phyloP scores from a whole-genome alignment of 2,329 filamentous ascomycete species.

The Ophiocordyceps polyrhachis-furcata region DNA sequence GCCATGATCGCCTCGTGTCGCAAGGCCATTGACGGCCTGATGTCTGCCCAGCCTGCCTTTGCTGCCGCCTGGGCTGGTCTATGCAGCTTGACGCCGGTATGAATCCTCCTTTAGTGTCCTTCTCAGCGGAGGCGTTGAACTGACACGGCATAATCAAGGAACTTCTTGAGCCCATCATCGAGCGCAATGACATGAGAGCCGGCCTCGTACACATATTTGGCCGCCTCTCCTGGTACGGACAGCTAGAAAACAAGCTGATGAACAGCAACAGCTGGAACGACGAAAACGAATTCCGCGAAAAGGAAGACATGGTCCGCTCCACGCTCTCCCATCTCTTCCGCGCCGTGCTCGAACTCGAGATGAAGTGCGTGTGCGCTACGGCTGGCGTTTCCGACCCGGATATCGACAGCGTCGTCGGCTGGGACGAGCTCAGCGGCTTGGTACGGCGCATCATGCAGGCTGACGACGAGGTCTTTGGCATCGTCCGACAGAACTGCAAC shows the following conservation, averaged over 20 bases:
- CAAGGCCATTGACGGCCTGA: conserved; percentile 9
- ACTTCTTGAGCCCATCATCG: conserved; percentile 16
- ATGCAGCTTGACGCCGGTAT: conserved; percentile 18
- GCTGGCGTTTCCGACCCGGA: conserved; percentile 18
- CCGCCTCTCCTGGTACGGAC: conserved; percentile 17
- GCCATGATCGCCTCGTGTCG: conserved; percentile 11
- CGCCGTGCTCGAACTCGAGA: conserved; percentile 17
- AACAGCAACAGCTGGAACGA: conserved; percentile 8
- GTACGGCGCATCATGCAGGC: conserved; percentile 9
- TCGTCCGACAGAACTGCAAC: conserved; percentile 8
- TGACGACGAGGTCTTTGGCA: conserved; percentile 9
- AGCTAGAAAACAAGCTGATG: conserved; percentile 11
- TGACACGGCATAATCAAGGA: conserved; percentile 7
- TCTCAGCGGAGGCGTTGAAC: too few species aligned
- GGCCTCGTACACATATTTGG: conserved; percentile 14
- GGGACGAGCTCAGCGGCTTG: conserved; percentile 12
- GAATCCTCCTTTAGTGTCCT: too few species aligned
- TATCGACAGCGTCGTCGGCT: conserved; percentile 17
- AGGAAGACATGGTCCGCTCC: conserved; percentile 7
- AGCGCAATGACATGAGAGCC: conserved; percentile 11
- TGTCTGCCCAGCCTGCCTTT: conserved; percentile 10
- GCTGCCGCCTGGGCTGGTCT: conserved; percentile 18
- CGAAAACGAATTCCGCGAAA: conserved; percentile 7
- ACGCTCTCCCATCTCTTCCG: conserved; percentile 12
- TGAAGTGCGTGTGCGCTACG: conserved; percentile 20